Evolutionary conservation across 306 rosid genomes (phyloP).

Genomic region (Pterocarpus macrocarpus): DNA sequence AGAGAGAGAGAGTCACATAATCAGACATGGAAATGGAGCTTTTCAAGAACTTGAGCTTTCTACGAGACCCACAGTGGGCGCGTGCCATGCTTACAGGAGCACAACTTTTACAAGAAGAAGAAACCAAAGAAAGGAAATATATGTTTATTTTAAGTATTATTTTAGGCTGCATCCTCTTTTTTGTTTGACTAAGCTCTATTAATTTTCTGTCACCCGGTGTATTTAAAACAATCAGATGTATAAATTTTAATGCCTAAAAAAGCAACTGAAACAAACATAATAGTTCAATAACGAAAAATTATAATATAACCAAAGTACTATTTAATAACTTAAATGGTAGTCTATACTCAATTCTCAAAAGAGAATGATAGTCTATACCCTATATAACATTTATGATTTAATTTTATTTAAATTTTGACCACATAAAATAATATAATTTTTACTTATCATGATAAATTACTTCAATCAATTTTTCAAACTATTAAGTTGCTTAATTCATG

Average conservation of each 20-base stretch:
- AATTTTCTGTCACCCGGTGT: neutral
- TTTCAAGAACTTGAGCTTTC: neutral
- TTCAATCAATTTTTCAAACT: neutral
- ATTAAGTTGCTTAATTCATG: neutral
- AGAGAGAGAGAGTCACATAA: neutral
- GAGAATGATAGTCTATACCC: too few relatives aligned
- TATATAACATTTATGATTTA: neutral
- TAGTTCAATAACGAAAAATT: too few relatives aligned
- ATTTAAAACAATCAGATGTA: neutral
- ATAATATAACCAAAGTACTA: neutral
- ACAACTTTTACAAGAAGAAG: neutral
- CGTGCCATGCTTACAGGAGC: neutral
- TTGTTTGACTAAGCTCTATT: neutral
- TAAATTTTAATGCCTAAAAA: too few relatives aligned
- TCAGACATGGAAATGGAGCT: neutral
- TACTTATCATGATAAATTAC: neutral
- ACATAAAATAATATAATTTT: neutral
- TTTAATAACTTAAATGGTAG: neutral
- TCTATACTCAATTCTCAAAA: too few relatives aligned
- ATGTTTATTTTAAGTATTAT: neutral
- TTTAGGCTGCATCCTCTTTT: neutral
- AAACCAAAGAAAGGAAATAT: neutral
- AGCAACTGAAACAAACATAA: too few relatives aligned
- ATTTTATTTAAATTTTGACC: neutral
- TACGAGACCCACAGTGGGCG: conserved; percentile 26